Evolutionary conservation across 2,329 filamentous ascomycete species (phyloP).

Genomic region (Aspergillus candidus): DNA sequence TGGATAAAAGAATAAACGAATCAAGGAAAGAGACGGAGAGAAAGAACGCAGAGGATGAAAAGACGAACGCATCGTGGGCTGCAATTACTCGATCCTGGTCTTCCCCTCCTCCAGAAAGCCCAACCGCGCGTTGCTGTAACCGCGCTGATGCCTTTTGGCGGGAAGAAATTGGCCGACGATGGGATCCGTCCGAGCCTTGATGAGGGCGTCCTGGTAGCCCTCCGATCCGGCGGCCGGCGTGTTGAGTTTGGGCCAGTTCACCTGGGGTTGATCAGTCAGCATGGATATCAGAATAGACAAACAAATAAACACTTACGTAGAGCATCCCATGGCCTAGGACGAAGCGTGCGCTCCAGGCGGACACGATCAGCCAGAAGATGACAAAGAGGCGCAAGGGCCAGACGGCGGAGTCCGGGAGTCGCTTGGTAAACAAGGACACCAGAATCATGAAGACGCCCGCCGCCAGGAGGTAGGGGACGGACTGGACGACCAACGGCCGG

Average conservation of each 20-base stretch:
- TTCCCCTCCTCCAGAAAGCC: conserved; percentile 92
- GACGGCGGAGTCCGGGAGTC: conserved; percentile 65
- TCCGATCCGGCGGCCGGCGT: conserved; percentile 80
- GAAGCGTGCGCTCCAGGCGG: conserved; percentile 68
- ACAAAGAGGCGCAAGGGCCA: conserved; percentile 78
- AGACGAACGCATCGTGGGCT: no score
- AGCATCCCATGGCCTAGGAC: conserved; percentile 81
- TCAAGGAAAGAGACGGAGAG: neutral
- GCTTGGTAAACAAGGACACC: conserved; percentile 65
- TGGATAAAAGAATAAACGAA: neutral
- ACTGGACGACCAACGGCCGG: conserved; percentile 79
- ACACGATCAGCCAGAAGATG: conserved; percentile 67
- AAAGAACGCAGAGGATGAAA: no score
- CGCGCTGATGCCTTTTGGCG: conserved; percentile 64
- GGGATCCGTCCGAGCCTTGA: conserved; percentile 73
- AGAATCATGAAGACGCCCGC: conserved; percentile 80
- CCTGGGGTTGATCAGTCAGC: conserved; percentile 47
- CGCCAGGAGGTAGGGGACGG: conserved; percentile 84
- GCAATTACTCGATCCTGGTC: conserved; percentile 74
- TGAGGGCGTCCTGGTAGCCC: conserved; percentile 79
- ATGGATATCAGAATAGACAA: neutral
- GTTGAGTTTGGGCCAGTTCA: conserved; percentile 97
- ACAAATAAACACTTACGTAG: conserved; percentile 62
- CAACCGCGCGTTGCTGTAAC: conserved; percentile 74
- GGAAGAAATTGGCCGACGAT: conserved; percentile 69